Evolutionary conservation across 768 basidiomycete genomes (phyloP), one percentile per base, ranked within the genome.

Genomic region (Boletellus ananiceps): DNA sequence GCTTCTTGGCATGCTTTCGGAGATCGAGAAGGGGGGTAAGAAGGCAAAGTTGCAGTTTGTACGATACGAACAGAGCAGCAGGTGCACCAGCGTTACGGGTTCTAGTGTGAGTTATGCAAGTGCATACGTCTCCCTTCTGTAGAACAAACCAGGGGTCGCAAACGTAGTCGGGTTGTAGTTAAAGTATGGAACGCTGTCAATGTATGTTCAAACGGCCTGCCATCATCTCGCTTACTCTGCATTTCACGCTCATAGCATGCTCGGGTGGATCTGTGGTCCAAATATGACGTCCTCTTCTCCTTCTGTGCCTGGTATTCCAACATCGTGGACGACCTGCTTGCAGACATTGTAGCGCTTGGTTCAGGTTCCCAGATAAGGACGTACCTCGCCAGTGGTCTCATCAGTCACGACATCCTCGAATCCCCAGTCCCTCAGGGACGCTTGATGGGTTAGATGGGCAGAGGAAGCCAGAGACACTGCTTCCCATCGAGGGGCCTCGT

Each of bases 21-120:
- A 68, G 4, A 63, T 94, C 50, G 80, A 83, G 65, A 69, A 70
- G 42, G 66, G 69, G 27, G 48, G 65, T 40, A 61, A 49, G 51
- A 57, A 51, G 23, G 43, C 54, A 55, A 73, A 67, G 19, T 65
- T 93, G 44, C 81, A 82, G 55, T 99, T 92, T 83, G 90, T 96
- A 19, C 74, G 85, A 57, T 99, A 99, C 67, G 93, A 90, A 64
- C 95, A 98, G 69, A 98, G 93, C 63, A 88, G 83, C 61, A 73
- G 77, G 48, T 93, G 89, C 61, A 56, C 72, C 55, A 80, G 69
- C 15, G 61, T 87, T 46, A 69, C 74, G 40, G 90, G 93, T 66
- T 90, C 87, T 31, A 97, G 95, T 62, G 96, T 99, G 18, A 95
- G 93, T 68, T 99, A 99, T 63, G 94, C 93, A 8, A 95, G 93